A percentile compares a stretch with the other conserved stretches of the same genome.
phyloP scores from a whole-genome alignment of 2,329 filamentous ascomycete genomes.

The Epichloe festucae region DNA sequence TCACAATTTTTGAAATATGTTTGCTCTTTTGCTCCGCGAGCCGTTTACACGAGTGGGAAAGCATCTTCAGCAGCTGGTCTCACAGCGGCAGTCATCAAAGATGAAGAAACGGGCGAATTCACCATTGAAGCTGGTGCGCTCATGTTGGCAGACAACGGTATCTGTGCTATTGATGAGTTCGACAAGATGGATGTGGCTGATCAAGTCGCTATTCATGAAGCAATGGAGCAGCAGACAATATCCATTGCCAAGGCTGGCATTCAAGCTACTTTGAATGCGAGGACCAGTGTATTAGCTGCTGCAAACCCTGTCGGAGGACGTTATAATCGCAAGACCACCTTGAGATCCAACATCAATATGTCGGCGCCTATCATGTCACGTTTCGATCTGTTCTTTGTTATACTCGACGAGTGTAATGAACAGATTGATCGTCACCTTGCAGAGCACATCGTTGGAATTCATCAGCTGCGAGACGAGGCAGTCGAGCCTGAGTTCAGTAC shows the following conservation, averaged over 20 bases:
- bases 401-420: conserved; percentile 94
- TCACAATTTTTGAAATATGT: conserved; percentile 98
- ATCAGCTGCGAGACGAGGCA: conserved; percentile 84
- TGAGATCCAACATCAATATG: conserved; percentile 96
- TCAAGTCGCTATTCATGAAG: conserved; percentile 98
- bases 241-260: conserved; percentile 98
- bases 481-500: conserved; percentile 90
- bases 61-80: conserved; percentile 95
- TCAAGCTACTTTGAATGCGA: conserved; percentile 90
- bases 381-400: conserved; percentile 97
- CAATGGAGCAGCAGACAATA: conserved; percentile 99
- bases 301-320: conserved; percentile 91
- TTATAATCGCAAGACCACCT: conserved; percentile 93
- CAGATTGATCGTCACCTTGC: conserved; percentile 79
- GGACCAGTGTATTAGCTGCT: conserved; percentile 88
- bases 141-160: conserved; percentile 94
- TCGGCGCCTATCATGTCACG: conserved; percentile 97
- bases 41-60: conserved; percentile 95
- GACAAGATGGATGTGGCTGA: conserved; percentile 99
- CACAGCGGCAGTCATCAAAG: conserved; percentile 91
- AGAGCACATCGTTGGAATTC: conserved; percentile 86
- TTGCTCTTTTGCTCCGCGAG: conserved; percentile 88
- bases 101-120: conserved; percentile 96
- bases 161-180: conserved; percentile 97
- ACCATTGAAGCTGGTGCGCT: conserved; percentile 96